These are phyloP conservation scores for Herpetospermum pedunculosum DNA, from an alignment of 306 rosid genomes.

Conservation along the genomic window DNA sequence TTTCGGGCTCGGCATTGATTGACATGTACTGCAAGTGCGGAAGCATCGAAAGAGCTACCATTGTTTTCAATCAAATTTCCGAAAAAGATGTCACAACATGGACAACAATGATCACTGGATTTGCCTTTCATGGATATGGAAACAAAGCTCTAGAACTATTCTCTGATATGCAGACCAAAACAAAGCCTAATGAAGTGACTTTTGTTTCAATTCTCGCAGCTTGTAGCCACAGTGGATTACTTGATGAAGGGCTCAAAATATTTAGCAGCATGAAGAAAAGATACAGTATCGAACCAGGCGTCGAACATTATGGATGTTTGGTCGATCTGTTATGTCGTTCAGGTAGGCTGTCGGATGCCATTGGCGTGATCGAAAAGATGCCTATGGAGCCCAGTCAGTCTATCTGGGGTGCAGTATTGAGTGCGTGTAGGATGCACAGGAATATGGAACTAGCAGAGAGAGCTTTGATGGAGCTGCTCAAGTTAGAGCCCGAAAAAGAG, in stretches of 20 bases:
- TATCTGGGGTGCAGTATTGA: slow-evolving; percentile 41
- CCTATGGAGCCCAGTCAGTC: slow-evolving; percentile 35
- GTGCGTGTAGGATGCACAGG: slow-evolving; percentile 40
- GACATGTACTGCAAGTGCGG: slow-evolving; percentile 57
- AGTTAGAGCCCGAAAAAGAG: slow-evolving; percentile 35
- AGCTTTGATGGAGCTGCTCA: slow-evolving; percentile 32
- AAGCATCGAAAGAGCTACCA: slow-evolving; percentile 27
- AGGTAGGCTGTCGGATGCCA: slow-evolving; percentile 31
- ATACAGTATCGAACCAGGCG: slow-evolving; percentile 27
- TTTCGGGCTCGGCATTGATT: slow-evolving; percentile 35
- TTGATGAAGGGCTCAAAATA: slow-evolving; percentile 34
- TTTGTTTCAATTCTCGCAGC: slow-evolving; percentile 39
- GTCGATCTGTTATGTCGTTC: slow-evolving; percentile 41
- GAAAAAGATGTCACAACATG: slow-evolving; percentile 30
- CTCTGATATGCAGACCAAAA: slow-evolving; percentile 26
- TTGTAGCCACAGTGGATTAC: slow-evolving; percentile 40
- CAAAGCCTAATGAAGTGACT: slow-evolving; percentile 34
- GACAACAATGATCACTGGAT: slow-evolving; percentile 50
- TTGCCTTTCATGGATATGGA: slow-evolving; percentile 46
- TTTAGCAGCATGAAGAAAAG: slow-evolving; percentile 27
- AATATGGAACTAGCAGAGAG: slow-evolving; percentile 30
- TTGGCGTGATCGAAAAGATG: slow-evolving; percentile 32
- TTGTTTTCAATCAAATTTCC: slow-evolving; percentile 25
- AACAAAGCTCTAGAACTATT: slow-evolving; percentile 32
- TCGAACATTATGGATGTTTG: slow-evolving; percentile 47